phyloP scores from a whole-genome alignment of 768 basidiomycete species.

The Paxillus involutus region DNA sequence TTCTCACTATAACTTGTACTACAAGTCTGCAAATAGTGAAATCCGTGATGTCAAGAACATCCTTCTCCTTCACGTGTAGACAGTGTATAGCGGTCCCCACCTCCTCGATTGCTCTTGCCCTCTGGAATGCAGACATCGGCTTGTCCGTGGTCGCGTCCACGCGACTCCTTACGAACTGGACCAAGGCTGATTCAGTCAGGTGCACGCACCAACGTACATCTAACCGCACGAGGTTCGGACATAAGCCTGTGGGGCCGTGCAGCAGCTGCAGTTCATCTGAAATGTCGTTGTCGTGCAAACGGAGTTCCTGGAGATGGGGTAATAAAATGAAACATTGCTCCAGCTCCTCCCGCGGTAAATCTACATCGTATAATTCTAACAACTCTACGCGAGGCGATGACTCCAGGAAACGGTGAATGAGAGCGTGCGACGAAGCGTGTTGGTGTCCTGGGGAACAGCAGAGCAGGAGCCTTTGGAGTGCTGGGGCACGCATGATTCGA shows the following conservation, averaged over 20 bases:
- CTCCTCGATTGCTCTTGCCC: conserved; percentile 36
- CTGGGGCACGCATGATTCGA: conserved; percentile 35
- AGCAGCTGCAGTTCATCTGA: conserved; percentile 44
- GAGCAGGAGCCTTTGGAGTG: conserved; percentile 39
- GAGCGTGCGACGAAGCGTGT: conserved; percentile 27
- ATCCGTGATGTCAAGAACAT: conserved; percentile 50
- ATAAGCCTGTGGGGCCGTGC: conserved; percentile 39
- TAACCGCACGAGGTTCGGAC: conserved; percentile 46
- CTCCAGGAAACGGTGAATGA: conserved; percentile 29
- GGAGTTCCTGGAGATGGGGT: conserved; percentile 44
- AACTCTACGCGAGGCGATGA: conserved; percentile 35
- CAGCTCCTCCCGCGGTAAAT: conserved; percentile 40
- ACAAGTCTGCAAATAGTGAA: conserved; percentile 49
- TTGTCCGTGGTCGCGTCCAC: conserved; percentile 3
- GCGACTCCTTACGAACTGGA: conserved; percentile 47
- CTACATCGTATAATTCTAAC: conserved; percentile 51
- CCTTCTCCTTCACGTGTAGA: conserved; percentile 52
- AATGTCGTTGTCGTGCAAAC: conserved; percentile 60
- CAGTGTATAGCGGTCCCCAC: conserved; percentile 54
- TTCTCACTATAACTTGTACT: too few relatives aligned
- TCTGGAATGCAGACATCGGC: conserved; percentile 1
- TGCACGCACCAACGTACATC: conserved; percentile 62
- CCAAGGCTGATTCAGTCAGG: conserved; percentile 50
- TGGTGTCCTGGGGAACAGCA: conserved; percentile 29
- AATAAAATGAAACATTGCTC: conserved; percentile 35